Percentiles rank a stretch among this genome's conserved stretches.
Conservation (phyloP, 2,329 filamentous ascomycete genomes). For the Nannizziopsis barbatae region DNA sequence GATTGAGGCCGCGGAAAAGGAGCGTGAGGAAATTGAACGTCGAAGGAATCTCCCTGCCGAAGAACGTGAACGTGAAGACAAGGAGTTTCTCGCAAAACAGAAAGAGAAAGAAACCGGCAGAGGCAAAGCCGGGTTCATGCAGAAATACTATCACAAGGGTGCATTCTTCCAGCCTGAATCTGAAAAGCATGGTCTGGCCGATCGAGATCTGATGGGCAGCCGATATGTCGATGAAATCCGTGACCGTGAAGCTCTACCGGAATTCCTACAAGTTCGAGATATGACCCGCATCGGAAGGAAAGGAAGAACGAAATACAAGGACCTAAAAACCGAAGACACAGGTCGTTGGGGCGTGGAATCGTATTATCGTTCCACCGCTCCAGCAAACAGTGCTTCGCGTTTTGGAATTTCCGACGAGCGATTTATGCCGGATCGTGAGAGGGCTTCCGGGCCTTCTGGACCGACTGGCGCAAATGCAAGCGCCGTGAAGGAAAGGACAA, state of each 20-base stretch:
- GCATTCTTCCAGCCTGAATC: conserved; percentile 86
- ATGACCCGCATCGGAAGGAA: conserved; percentile 90
- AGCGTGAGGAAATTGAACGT: conserved; percentile 80
- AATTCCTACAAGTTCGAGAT: conserved; percentile 85
- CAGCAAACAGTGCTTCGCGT: conserved; percentile 23
- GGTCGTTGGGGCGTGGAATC: conserved; percentile 59
- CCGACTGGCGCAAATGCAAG: conserved; percentile 37
- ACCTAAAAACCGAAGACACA: conserved; percentile 82
- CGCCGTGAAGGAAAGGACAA: conserved; percentile 29
- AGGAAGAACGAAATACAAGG: conserved; percentile 78
- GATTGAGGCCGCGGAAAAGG: conserved; percentile 72
- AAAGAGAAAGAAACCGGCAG: conserved; percentile 61
- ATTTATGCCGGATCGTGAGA: conserved; percentile 37
- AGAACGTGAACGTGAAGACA: conserved; percentile 76
- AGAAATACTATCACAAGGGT: conserved; percentile 93
- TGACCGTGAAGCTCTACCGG: conserved; percentile 71
- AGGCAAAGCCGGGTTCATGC: conserved; percentile 80
- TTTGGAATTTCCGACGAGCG: conserved; percentile 36
- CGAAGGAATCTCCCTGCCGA: conserved; percentile 75
- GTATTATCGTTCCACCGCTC: conserved; percentile 25
- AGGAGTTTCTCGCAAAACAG: conserved; percentile 63
- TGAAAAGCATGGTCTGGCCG: conserved; percentile 61
- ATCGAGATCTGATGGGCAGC: conserved; percentile 75
- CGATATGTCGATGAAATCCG: conserved; percentile 71
- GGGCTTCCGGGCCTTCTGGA: conserved; percentile 16